Percentiles rank a stretch among this genome's conserved stretches.
phyloP scores from a whole-genome alignment of 202 grass and related monocot genomes.

The Carex arenaria region DNA sequence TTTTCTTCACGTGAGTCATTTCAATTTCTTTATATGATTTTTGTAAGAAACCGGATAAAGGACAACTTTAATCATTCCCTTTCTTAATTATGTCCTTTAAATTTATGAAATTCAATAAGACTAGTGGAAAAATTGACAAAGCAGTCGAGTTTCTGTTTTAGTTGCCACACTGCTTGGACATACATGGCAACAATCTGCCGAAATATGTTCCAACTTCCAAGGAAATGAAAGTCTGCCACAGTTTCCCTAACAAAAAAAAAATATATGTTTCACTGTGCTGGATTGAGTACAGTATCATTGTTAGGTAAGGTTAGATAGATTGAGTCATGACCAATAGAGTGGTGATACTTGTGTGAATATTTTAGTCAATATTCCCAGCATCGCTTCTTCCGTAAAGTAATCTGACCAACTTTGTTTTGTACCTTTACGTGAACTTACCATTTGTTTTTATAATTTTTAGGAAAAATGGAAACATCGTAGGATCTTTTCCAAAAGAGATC shows the following conservation, averaged over 20 bases:
- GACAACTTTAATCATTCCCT: neutral
- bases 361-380: neutral
- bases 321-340: neutral
- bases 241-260: neutral
- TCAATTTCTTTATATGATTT: neutral
- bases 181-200: neutral
- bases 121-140: neutral
- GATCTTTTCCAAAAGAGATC: slow-evolving; percentile 61
- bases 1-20: slow-evolving; percentile 90
- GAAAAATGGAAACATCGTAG: slow-evolving; percentile 86
- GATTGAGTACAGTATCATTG: neutral
- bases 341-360: slow-evolving; percentile 7
- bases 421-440: slow-evolving; percentile 20
- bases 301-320: slow-evolving; percentile 12
- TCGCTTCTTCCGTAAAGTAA: slow-evolving; percentile 17
- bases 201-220: neutral
- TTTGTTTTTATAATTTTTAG: slow-evolving; percentile 39
- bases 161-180: neutral
- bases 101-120: neutral
- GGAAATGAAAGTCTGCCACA: neutral
- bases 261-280: neutral
- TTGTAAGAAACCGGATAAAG: neutral
- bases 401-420: neutral
- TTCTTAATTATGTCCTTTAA: neutral
- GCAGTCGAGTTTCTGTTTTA: neutral